A percentile compares a stretch with the other conserved stretches of the same genome.
Evolutionary conservation across 352 stramenopile species (phyloP).

Genomic region (Phytophthora syringae): DNA sequence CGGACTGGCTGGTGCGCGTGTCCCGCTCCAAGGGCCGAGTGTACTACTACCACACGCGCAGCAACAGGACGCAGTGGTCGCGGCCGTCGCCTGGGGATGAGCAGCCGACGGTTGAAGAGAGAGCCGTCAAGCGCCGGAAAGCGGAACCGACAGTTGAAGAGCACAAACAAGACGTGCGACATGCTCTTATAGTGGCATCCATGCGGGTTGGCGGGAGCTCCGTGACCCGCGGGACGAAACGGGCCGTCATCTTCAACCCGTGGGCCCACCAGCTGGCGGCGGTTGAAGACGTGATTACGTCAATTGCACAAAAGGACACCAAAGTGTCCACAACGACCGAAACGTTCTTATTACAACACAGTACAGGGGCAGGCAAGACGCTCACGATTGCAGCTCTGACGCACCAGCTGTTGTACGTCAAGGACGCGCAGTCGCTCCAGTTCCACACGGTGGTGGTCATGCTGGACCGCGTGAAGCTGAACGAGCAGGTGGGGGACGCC

Average conservation of each 20-base stretch:
- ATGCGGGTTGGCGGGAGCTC: conserved; percentile 64
- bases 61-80: conserved; percentile 64
- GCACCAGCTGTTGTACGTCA: conserved; percentile 70
- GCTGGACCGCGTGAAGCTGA: conserved; percentile 84
- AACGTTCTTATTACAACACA: conserved; percentile 81
- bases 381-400: conserved; percentile 76
- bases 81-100: conserved; percentile 36
- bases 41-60: conserved; percentile 70
- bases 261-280: conserved; percentile 73
- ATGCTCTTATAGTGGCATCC: conserved; percentile 46
- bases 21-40: conserved; percentile 74
- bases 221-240: conserved; percentile 33
- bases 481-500: conserved; percentile 77
- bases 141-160: conserved; percentile 22
- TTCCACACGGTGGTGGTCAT: conserved; percentile 85
- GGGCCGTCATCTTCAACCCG: conserved; percentile 47
- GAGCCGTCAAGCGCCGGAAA: conserved; percentile 22
- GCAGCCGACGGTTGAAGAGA: neutral
- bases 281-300: conserved; percentile 57
- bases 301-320: conserved; percentile 37
- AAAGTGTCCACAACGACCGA: conserved; percentile 22
- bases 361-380: conserved; percentile 84
- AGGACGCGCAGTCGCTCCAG: conserved; percentile 41
- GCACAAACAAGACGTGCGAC: conserved; percentile 12
- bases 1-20: conserved; percentile 66